Conservation (phyloP, 129 eudicot species). For the Ambrosia trifida region DNA sequence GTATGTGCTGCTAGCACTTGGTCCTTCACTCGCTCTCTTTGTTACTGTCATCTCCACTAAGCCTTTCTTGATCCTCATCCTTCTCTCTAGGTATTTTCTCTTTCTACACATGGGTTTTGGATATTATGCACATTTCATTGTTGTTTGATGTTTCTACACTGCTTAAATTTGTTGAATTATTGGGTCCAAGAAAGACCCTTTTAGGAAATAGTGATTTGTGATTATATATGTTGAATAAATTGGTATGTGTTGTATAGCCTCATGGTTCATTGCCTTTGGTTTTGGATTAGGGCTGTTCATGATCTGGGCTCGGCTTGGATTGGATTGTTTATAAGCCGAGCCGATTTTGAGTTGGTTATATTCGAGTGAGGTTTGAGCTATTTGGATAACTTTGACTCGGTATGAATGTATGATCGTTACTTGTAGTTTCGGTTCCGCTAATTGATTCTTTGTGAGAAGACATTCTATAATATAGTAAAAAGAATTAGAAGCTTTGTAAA, state of each 20-base stretch:
- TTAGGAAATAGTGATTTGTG: background rate
- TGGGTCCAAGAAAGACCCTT: background rate
- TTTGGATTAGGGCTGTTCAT: too few relatives aligned
- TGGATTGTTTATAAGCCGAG: too few relatives aligned
- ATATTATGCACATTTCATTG: background rate
- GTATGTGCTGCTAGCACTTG: slow-evolving; percentile 73
- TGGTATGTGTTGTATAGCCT: background rate
- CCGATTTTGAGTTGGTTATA: too few relatives aligned
- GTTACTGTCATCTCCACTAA: slow-evolving; percentile 68
- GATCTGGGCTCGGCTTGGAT: too few relatives aligned
- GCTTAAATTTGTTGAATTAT: background rate
- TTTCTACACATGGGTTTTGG: background rate
- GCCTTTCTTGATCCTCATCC: slow-evolving; percentile 94
- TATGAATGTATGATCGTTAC: too few relatives aligned
- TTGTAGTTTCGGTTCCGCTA: too few relatives aligned
- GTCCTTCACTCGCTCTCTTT: slow-evolving; percentile 90
- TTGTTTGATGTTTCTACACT: background rate
- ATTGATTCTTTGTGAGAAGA: too few relatives aligned
- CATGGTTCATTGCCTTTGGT: too few relatives aligned
- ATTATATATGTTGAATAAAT: background rate
- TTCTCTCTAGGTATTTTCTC: slow-evolving; percentile 77
- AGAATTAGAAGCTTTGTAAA: too few relatives aligned
- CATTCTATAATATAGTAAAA: too few relatives aligned
- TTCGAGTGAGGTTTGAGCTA: too few relatives aligned
- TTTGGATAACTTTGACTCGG: too few relatives aligned